Base-by-base conservation (phyloP, 345 rosid genomes). In the Atalantia buxifolia region DNA sequence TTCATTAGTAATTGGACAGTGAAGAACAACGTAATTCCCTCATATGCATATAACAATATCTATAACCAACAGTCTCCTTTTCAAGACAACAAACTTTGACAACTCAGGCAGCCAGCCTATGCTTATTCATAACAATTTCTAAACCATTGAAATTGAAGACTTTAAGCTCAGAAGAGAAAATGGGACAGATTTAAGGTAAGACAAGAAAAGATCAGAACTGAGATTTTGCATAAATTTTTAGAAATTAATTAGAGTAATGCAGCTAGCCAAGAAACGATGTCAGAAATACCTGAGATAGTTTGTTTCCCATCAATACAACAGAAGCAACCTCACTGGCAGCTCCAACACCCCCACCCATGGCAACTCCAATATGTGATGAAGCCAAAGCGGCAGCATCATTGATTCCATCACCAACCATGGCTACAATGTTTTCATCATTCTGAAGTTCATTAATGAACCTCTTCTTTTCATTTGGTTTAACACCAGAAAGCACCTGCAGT, bases 321-420 rank as follows among this genome's bases (percentile, higher is more conserved):
- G 99, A 93, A 85, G 98, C 93, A 57, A 91, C 99, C 89, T 95
- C 99, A 80, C 91, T 89, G 69, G 98, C 99, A 38, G 98, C 99
- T 81, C 95, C 98, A 85, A 91, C 97, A 82, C 97, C 97, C 61
- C 89, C 92, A 55, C 99, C 94, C 97, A 95, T 90, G 76, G 97
- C 98, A 72, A 95, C 89, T 78, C 99, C 99, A 84, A 95, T 81
- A 77, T 93, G 92, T 66, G 97, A 84, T 69, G 90, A 91, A 80
- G 99, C 99, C 88, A 95, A 87, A 36, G 99, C 98, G 75, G 97
- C 94, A 73, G 98, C 99, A 87, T 93, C 99, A 77, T 95, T 95
- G 79, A 95, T 93, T 66, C 99, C 99, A 84, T 95, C 99, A 36
- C 98, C 99, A 74, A 95, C 94, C 99, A 95, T 95, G 30, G 98